Percentiles rank a stretch among this genome's conserved stretches.
Conservation (phyloP, 148 eudicot species). For the Rhododendron vialii region DNA sequence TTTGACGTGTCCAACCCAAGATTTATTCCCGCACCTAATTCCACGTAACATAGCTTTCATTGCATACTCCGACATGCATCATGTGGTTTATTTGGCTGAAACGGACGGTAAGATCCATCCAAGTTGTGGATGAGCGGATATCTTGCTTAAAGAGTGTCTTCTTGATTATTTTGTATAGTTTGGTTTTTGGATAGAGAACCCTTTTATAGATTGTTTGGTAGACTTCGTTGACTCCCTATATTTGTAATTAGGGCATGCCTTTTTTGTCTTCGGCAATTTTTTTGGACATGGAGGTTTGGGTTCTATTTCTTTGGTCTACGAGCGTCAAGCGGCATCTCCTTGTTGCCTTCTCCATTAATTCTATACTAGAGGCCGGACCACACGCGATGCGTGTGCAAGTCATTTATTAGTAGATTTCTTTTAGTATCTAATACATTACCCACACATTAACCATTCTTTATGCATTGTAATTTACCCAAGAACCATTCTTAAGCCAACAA, state of each 20-base stretch:
- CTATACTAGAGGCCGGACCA: not conserved
- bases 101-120: not conserved
- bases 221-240: not conserved
- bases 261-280: not conserved
- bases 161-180: not conserved
- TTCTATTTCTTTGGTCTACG: not conserved
- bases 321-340: not conserved
- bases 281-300: not conserved
- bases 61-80: not conserved
- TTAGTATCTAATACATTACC: too few relatives aligned
- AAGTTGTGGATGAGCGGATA: not conserved
- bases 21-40: not conserved
- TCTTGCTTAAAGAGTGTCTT: not conserved
- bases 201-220: not conserved
- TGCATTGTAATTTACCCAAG: too few relatives aligned
- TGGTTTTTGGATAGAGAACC: not conserved
- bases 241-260: not conserved
- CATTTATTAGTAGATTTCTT: too few relatives aligned
- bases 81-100: not conserved
- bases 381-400: too few relatives aligned
- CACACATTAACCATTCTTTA: too few relatives aligned
- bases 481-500: too few relatives aligned
- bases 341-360: not conserved
- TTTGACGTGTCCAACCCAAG: not conserved
- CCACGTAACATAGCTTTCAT: not conserved